Percentiles rank a stretch among this genome's conserved stretches.
Conservation (phyloP, 2,329 filamentous ascomycete genomes). For the Alternaria ventricosa region DNA sequence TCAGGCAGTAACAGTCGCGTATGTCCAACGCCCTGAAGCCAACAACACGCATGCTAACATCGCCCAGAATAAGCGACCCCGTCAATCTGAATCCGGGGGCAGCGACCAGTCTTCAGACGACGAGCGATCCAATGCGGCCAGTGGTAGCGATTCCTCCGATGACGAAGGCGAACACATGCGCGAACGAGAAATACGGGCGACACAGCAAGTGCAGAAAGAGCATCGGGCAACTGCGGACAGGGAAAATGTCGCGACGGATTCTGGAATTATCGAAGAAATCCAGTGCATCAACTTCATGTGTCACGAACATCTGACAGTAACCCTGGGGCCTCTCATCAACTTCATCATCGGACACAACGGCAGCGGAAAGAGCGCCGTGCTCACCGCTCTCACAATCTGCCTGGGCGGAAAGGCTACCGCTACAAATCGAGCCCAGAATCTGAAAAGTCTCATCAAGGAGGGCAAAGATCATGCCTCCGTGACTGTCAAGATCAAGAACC, state of each 20-base stretch:
- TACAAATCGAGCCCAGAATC: slow-evolving; percentile 87
- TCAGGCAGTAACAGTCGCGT: slow-evolving; percentile 25
- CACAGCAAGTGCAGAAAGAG: slow-evolving; percentile 39
- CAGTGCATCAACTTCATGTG: slow-evolving; percentile 97
- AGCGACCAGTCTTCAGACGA: slow-evolving; percentile 27
- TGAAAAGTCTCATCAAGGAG: slow-evolving; percentile 91
- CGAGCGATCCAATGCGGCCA: slow-evolving; percentile 15
- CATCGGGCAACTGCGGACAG: slow-evolving; percentile 26
- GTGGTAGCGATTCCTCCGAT: slow-evolving; percentile 16
- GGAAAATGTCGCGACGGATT: slow-evolving; percentile 75
- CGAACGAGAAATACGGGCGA: slow-evolving; percentile 35
- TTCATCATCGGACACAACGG: slow-evolving; percentile 98
- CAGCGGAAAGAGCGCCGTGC: slow-evolving; percentile 93
- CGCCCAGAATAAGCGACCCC: slow-evolving; percentile 40
- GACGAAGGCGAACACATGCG: slow-evolving; percentile 21
- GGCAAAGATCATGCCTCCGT: slow-evolving; percentile 75
- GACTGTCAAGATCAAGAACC: slow-evolving; percentile 87
- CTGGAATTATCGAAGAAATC: slow-evolving; percentile 87
- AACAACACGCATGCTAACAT: slow-evolving; percentile 15
- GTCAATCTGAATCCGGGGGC: slow-evolving; percentile 28
- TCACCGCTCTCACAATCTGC: slow-evolving; percentile 91
- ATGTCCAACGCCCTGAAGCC: slow-evolving; percentile 10
- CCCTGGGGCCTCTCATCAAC: slow-evolving; percentile 93
- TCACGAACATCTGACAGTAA: slow-evolving; percentile 79
- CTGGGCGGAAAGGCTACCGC: slow-evolving; percentile 92